Base-by-base conservation (phyloP, 805 yeast species). In the Candida ponderosae region DNA sequence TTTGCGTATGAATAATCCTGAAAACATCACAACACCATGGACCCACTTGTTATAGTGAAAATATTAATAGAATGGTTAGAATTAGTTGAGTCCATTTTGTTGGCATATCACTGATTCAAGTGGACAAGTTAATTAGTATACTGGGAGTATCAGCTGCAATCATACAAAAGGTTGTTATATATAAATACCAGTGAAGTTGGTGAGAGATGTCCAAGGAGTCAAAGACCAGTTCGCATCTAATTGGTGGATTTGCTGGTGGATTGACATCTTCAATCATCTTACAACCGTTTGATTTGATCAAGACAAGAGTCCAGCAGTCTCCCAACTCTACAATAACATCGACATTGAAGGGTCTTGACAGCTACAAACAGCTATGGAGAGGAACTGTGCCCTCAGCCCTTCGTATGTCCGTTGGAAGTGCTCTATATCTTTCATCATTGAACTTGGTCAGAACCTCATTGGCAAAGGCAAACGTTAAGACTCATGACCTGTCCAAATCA, bases 311-410 rank as follows among this genome's bases (percentile, higher is more conserved):
- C 8, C 97, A 87, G 62, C 90, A 82, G 52, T 54, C 62, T 26
- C 45, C 53, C 13, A 45, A 52, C 4, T 46, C 60, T 6, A 58
- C 69, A 7, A 40, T 66, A 6, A 28, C 40, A 9, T 40, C 57
- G 0, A 60, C 63, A 1, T 34, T 68, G 13, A 62, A 57, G 37
- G 70, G 71, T 33, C 46, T 81, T 9, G 57, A 60, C 2, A 50
- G 56, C 11, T 53, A 60, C 3, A 37, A 45, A 18, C 69, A 79
- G 36, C 65, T 89, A 29, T 93, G 98, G 98, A 70, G 96, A 38
- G 98, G 98, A 0, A 90, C 96, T 0, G 50, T 88, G 29, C 96
- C 98, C 0, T 85, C 96, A 17, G 88, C 94, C 0, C 50, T 90
- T 19, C 68, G 98, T 41, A 90, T 96, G 0, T 86, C 96, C 0